Evolutionary conservation across 164 flowering plant species (phyloP), one percentile per base, ranked within the genome.

Genomic region (Santalum album): DNA sequence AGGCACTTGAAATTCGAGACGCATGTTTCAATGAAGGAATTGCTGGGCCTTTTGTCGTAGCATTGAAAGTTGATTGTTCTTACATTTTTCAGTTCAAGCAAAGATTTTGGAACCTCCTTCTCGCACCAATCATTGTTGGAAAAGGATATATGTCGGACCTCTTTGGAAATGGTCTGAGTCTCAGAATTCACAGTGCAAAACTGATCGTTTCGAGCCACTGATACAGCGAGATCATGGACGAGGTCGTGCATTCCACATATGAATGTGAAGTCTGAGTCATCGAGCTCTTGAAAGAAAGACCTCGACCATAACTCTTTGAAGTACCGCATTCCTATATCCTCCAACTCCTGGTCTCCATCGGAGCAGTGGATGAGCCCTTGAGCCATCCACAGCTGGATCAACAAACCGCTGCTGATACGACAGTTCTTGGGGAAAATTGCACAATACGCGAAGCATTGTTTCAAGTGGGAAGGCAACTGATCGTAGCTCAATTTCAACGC

Each of bases 161-260:
- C 36, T 6, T 36, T 36, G 6, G 42, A 12, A 15, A 36, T 20
- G 12, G 36, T 12, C 2, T 52, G 18, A 18, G 27, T 21, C 0
- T 6, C 12, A 15, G n/a, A 36, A 21, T 21, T 53, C 17, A 53
- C 14, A 0, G n/a, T 23, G 5, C 10, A 14, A 14, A 9, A 36
- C 40, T 35, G 15, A 1, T 53, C 55, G 6, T 6, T 1, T 14
- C 20, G 55, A 6, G 55, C 43, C 18, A 36, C 27, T 0, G 26
- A 35, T 21, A 16, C 14, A 21, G 58, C 58, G 25, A 55, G 49
- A 27, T 55, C 58, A 43, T 55, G 58, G 5, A 55, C 38, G 2
- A 55, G 23, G 43, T 55, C 49, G 18, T 55, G 58, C 25, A 55
- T 55, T 43, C 25, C 40, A 15, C 25, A 26, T 0, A 1, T n/a